These are phyloP conservation scores for Stylosanthes scabra DNA, from an alignment of 331 rosid species.

Conservation along the genomic window DNA sequence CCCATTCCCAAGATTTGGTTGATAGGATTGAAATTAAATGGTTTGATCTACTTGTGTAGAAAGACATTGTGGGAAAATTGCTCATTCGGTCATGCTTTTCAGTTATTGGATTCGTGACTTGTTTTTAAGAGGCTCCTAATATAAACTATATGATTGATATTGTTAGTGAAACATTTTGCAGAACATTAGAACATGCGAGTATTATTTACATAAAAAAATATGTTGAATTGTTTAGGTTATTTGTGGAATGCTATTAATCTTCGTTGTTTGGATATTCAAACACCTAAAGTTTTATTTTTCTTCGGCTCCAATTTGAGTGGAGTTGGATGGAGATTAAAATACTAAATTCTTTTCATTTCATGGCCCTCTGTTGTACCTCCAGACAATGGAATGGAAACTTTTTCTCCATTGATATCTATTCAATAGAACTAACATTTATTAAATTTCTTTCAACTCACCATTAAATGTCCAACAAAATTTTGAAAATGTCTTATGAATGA, in stretches of 20 bases:
- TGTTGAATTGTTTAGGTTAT: background rate
- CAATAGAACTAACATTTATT: background rate
- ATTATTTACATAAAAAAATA: slow-evolving; percentile 22
- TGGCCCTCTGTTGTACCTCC: background rate
- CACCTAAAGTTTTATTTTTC: background rate
- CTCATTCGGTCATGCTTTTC: background rate
- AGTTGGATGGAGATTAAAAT: background rate
- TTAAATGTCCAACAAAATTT: background rate
- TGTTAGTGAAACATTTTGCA: slow-evolving; percentile 9
- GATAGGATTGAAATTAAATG: slow-evolving; percentile 21
- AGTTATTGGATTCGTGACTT: slow-evolving; percentile 10
- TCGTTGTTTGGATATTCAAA: background rate
- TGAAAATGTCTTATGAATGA: slow-evolving; percentile 3
- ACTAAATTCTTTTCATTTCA: background rate
- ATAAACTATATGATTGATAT: slow-evolving; percentile 11
- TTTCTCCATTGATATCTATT: background rate
- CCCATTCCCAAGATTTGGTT: slow-evolving; percentile 12
- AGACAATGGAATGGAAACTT: background rate
- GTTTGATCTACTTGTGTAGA: slow-evolving; percentile 26
- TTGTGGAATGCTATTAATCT: background rate
- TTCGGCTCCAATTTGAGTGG: background rate
- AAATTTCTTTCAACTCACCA: background rate
- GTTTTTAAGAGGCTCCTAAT: slow-evolving; percentile 11
- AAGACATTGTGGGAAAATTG: slow-evolving; percentile 2
- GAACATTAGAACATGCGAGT: slow-evolving; percentile 10